Percentiles rank a stretch among this genome's conserved stretches.
phyloP scores from a whole-genome alignment of 441 rosid genomes.

The Syzygium malaccense region DNA sequence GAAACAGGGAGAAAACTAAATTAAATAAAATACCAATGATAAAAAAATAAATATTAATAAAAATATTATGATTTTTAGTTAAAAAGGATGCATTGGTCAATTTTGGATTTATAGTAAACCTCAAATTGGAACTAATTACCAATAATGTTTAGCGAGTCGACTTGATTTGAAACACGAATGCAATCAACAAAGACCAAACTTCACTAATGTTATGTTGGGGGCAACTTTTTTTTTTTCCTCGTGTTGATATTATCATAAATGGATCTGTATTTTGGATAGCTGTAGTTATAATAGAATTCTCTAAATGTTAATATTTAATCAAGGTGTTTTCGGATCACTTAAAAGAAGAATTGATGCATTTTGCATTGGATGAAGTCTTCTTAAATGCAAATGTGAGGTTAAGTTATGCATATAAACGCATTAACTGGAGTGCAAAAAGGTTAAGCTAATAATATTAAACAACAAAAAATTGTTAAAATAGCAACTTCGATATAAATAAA shows the following conservation, averaged over 20 bases:
- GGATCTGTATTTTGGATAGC: background rate
- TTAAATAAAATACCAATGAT: background rate
- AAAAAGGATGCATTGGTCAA: background rate
- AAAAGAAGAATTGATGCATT: background rate
- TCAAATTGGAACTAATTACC: background rate
- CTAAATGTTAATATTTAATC: background rate
- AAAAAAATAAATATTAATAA: no score
- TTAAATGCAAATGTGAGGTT: background rate
- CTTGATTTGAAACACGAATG: background rate
- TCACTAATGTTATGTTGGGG: background rate
- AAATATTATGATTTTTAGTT: accelerated
- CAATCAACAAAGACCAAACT: background rate
- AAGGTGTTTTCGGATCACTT: background rate
- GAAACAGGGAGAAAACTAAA: background rate
- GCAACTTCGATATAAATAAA: no score
- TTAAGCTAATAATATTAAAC: background rate
- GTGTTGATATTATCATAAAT: accelerated
- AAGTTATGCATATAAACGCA: background rate
- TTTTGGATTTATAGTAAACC: background rate
- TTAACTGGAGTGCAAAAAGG: background rate
- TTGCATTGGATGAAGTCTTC: background rate
- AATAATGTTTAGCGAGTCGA: background rate
- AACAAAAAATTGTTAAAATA: background rate
- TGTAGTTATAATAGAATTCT: background rate
- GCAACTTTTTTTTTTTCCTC: background rate